phyloP scores from a whole-genome alignment of 306 rosid genomes.

The Aeschynomene evenia region DNA sequence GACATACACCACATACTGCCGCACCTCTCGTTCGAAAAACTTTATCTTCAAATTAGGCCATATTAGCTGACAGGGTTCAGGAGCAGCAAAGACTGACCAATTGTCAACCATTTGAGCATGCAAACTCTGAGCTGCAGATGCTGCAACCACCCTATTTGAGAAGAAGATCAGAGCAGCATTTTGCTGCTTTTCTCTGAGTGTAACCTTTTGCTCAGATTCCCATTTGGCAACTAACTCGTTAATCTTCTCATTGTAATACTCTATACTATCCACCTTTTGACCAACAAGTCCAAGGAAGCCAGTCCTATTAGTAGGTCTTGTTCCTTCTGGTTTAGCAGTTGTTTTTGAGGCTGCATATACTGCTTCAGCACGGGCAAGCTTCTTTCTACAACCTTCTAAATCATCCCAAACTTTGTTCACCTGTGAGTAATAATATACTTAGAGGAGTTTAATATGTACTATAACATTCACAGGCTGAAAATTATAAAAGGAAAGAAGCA shows the following conservation, averaged over 20 bases:
- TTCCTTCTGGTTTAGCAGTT: slow-evolving; percentile 68
- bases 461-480: not conserved
- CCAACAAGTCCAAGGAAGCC: slow-evolving; percentile 83
- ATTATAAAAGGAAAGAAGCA: slow-evolving; percentile 3
- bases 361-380: slow-evolving; percentile 72
- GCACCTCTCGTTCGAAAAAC: slow-evolving; percentile 54
- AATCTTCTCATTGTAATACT: slow-evolving; percentile 59
- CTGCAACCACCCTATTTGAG: slow-evolving; percentile 66
- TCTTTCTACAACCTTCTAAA: slow-evolving; percentile 72
- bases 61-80: slow-evolving; percentile 70
- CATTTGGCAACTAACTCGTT: slow-evolving; percentile 53
- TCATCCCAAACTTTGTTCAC: slow-evolving; percentile 67
- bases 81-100: slow-evolving; percentile 73
- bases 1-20: slow-evolving; percentile 67
- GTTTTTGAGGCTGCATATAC: slow-evolving; percentile 53
- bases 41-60: slow-evolving; percentile 79
- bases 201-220: slow-evolving; percentile 78
- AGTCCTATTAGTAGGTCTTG: slow-evolving; percentile 69
- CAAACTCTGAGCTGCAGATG: slow-evolving; percentile 86
- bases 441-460: slow-evolving; percentile 4
- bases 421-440: slow-evolving; percentile 41
- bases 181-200: slow-evolving; percentile 85
- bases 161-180: slow-evolving; percentile 74
- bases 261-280: slow-evolving; percentile 75
- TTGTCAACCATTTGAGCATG: slow-evolving; percentile 71